These are phyloP conservation scores for Biscutella laevigata DNA, from an alignment of 441 rosid genomes.

Conservation along the genomic window DNA sequence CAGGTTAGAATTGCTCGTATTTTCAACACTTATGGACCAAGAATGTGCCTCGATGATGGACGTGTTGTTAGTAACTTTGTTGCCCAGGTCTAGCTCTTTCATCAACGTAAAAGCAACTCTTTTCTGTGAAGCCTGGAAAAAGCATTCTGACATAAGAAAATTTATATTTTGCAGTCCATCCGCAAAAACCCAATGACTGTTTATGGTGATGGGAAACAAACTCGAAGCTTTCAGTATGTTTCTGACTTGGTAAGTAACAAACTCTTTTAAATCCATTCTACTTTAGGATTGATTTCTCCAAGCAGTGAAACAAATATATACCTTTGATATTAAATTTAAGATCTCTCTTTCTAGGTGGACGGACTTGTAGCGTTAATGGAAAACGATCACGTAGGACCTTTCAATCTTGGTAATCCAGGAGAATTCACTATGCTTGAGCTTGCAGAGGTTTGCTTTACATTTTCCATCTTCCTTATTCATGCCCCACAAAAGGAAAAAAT, in stretches of 20 bases:
- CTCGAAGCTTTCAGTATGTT: slow-evolving; percentile 96
- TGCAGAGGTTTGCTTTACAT: slow-evolving; percentile 61
- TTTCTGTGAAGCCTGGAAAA: neutral
- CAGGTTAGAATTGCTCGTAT: slow-evolving; percentile 98
- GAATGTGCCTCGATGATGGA: slow-evolving; percentile 98
- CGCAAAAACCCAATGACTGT: slow-evolving; percentile 91
- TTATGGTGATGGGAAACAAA: slow-evolving; percentile 98
- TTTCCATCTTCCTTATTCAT: neutral
- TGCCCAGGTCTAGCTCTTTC: slow-evolving; percentile 61
- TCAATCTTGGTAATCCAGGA: slow-evolving; percentile 96
- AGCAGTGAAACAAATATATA: neutral
- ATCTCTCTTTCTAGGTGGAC: slow-evolving; percentile 51
- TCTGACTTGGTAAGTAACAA: slow-evolving; percentile 65
- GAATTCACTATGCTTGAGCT: slow-evolving; percentile 98
- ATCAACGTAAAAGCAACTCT: neutral
- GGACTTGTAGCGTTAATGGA: slow-evolving; percentile 91
- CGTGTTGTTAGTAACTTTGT: slow-evolving; percentile 99
- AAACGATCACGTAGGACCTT: slow-evolving; percentile 89
- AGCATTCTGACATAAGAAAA: neutral
- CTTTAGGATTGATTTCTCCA: neutral
- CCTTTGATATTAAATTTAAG: neutral
- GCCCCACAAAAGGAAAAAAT: neutral
- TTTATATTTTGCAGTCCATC: slow-evolving; percentile 48
- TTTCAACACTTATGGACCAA: slow-evolving; percentile 94
- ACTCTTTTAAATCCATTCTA: neutral